phyloP scores from a whole-genome alignment of 805 yeast genomes.

The Diddensiella santjacobensis region DNA sequence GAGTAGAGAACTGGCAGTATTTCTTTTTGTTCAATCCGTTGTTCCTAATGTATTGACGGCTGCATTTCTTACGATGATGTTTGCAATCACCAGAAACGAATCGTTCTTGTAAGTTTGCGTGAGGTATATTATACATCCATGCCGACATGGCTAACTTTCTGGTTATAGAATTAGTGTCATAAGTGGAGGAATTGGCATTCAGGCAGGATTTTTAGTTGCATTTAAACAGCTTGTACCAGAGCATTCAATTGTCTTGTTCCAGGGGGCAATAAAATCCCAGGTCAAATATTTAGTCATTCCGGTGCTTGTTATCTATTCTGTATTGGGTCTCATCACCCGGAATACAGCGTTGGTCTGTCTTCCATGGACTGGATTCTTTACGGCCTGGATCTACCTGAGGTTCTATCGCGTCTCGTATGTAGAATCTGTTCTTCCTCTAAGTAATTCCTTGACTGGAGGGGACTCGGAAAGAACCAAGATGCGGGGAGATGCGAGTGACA shows the following conservation, averaged over 20 bases:
- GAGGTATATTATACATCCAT: too few relatives aligned
- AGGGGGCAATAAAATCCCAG: conserved; percentile 43
- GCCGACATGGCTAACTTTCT: too few relatives aligned
- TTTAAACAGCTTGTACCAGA: conserved; percentile 65
- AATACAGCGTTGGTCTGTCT: conserved; percentile 22
- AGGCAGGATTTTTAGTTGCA: conserved; percentile 58
- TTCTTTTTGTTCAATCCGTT: conserved; percentile 39
- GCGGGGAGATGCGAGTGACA: conserved; percentile 86
- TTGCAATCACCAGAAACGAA: conserved; percentile 19
- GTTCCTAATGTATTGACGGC: conserved; percentile 36
- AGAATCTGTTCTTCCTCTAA: conserved; percentile 50
- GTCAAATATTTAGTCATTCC: conserved; percentile 41
- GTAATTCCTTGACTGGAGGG: conserved; percentile 18
- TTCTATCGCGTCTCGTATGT: conserved; percentile 61
- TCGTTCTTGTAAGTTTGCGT: too few relatives aligned
- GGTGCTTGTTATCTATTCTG: conserved; percentile 30
- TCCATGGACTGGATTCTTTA: conserved; percentile 47
- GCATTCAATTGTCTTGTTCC: conserved; percentile 49
- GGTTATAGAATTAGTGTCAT: conserved; percentile 30
- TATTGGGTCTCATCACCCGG: conserved; percentile 28
- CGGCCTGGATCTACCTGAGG: conserved; percentile 74
- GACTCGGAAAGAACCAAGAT: conserved; percentile 30
- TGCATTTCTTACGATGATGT: conserved; percentile 29
- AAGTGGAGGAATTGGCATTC: conserved; percentile 51
- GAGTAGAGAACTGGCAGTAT: conserved; percentile 46